Percentiles rank a stretch among this genome's conserved stretches.
Conservation (phyloP, 768 basidiomycete species). For the Agaricus subrufescens region DNA sequence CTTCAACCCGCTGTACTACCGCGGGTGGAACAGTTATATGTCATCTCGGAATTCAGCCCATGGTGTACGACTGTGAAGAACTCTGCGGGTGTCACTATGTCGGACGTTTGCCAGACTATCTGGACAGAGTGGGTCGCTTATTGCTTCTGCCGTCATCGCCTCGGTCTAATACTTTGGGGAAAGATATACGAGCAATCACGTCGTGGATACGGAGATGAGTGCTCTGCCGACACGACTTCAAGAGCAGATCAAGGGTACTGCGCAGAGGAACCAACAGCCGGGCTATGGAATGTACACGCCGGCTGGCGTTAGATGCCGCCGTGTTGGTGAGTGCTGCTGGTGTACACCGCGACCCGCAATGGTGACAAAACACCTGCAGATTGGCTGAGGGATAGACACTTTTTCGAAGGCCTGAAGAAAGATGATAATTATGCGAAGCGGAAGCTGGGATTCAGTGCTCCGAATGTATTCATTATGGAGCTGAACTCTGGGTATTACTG, state of each 20-base stretch:
- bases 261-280: slow-evolving; percentile 31
- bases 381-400: slow-evolving; percentile 71
- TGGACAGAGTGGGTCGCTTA: slow-evolving; percentile 66
- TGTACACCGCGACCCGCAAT: not conserved
- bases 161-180: not conserved
- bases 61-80: slow-evolving; percentile 77
- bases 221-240: slow-evolving; percentile 60
- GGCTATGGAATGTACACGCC: slow-evolving; percentile 49
- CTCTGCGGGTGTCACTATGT: slow-evolving; percentile 64
- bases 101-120: slow-evolving; percentile 64
- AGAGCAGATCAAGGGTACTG: slow-evolving; percentile 65
- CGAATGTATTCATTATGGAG: slow-evolving; percentile 76
- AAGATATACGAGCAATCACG: slow-evolving; percentile 66
- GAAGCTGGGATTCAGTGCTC: slow-evolving; percentile 72
- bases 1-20: slow-evolving; percentile 15
- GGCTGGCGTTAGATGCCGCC: slow-evolving; percentile 38
- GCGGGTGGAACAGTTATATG: slow-evolving; percentile 20
- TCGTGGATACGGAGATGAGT: slow-evolving; percentile 63
- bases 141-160: not conserved
- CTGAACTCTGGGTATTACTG: slow-evolving; percentile 21
- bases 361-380: slow-evolving; percentile 32
- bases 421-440: slow-evolving; percentile 54
- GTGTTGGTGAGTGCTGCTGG: slow-evolving; percentile 49
- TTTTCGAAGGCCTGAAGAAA: slow-evolving; percentile 59
- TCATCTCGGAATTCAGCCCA: slow-evolving; percentile 54